Percentiles rank a stretch among this genome's conserved stretches.
These are phyloP conservation scores for Pichia sp. DNA, from an alignment of 1,139 yeast species.

Conservation along the genomic window DNA sequence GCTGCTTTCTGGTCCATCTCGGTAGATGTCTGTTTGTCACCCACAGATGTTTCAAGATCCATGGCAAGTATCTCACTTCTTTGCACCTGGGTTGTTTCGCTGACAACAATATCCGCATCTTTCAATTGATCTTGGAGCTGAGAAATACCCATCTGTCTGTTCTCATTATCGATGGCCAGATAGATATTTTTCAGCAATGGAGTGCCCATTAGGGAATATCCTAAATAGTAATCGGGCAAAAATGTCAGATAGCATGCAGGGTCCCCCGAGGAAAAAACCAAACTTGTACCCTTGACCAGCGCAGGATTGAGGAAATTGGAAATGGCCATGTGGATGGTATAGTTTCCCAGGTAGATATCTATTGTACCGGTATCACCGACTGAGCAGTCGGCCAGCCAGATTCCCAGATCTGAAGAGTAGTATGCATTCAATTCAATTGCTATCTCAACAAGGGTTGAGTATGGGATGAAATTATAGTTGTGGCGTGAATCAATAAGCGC, in stretches of 20 bases:
- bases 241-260: slow-evolving; percentile 59
- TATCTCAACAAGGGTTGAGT: slow-evolving; percentile 53
- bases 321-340: slow-evolving; percentile 52
- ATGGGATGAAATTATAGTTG: slow-evolving; percentile 52
- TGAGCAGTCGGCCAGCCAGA: slow-evolving; percentile 69
- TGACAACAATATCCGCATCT: slow-evolving; percentile 4
- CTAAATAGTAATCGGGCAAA: slow-evolving; percentile 46
- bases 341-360: slow-evolving; percentile 51
- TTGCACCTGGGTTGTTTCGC: neutral
- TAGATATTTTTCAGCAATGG: slow-evolving; percentile 55
- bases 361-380: slow-evolving; percentile 50
- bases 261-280: slow-evolving; percentile 51
- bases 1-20: neutral
- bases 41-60: neutral
- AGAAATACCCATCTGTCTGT: slow-evolving; percentile 54
- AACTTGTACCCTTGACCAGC: slow-evolving; percentile 30
- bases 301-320: slow-evolving; percentile 46
- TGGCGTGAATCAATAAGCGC: slow-evolving; percentile 61
- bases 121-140: slow-evolving; percentile 32
- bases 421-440: slow-evolving; percentile 75
- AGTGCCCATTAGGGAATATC: slow-evolving; percentile 58
- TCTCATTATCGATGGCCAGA: slow-evolving; percentile 65
- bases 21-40: too few species aligned
- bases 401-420: slow-evolving; percentile 44
- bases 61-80: neutral